A percentile compares a stretch with the other conserved stretches of the same genome.
Conservation (phyloP, 352 stramenopile species). For the Phytophthora pini region DNA sequence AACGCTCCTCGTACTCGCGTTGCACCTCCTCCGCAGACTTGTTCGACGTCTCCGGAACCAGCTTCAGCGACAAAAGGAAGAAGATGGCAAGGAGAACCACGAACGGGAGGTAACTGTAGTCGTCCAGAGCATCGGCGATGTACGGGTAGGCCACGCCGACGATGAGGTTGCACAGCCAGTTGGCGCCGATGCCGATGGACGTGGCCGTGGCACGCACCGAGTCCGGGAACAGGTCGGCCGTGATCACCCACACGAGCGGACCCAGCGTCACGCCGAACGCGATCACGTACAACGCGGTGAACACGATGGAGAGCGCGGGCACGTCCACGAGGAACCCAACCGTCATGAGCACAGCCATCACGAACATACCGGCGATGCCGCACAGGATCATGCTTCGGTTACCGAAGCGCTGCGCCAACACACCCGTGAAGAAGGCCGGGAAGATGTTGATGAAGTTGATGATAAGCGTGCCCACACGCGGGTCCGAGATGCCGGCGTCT, state of each 20-base stretch:
- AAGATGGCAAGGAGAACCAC: slow-evolving; percentile 49
- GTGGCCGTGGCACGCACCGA: slow-evolving; percentile 30
- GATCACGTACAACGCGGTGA: slow-evolving; percentile 27
- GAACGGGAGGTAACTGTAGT: slow-evolving; percentile 60
- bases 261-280: slow-evolving; percentile 20
- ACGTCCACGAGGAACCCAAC: slow-evolving; percentile 35
- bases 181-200: slow-evolving; percentile 51
- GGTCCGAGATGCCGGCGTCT: too few species aligned
- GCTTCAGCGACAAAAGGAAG: slow-evolving; percentile 41
- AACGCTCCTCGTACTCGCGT: slow-evolving; percentile 34
- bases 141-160: slow-evolving; percentile 61
- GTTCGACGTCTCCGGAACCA: slow-evolving; percentile 60
- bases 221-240: slow-evolving; percentile 27
- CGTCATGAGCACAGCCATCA: slow-evolving; percentile 33
- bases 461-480: too few species aligned
- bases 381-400: slow-evolving; percentile 54
- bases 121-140: slow-evolving; percentile 41
- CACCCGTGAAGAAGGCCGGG: too few species aligned
- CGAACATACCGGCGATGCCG: slow-evolving; percentile 36
- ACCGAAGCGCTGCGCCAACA: slow-evolving; percentile 50
- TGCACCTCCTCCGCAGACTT: slow-evolving; percentile 64
- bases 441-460: too few species aligned
- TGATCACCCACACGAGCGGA: slow-evolving; percentile 26
- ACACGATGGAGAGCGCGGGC: slow-evolving; percentile 28
- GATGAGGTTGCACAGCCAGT: slow-evolving; percentile 57